A percentile compares a stretch with the other conserved stretches of the same genome.
Evolutionary conservation across 352 stramenopile genomes (phyloP).

Genomic region (Pythium vanterpoolii): DNA sequence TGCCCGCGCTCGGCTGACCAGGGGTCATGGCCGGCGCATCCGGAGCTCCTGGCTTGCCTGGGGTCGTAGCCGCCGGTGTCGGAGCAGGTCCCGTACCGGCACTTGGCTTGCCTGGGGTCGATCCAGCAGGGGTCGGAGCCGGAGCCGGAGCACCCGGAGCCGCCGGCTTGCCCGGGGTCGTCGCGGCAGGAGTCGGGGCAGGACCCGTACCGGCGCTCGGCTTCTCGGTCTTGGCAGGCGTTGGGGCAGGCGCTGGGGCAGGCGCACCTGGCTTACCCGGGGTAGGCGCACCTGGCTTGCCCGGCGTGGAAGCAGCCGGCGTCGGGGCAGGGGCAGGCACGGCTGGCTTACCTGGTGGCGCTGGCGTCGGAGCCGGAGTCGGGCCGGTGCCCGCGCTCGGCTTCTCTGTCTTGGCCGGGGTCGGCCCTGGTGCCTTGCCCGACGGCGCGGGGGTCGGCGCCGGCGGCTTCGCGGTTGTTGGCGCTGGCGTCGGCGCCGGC

Average conservation of each 20-base stretch:
- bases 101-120: not conserved
- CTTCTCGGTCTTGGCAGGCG: not conserved
- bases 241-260: not conserved
- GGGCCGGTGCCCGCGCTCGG: not conserved
- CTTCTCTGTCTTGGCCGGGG: not conserved
- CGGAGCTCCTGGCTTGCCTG: not conserved
- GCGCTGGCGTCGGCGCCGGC: constrained; percentile 2
- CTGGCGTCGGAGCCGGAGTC: constrained; percentile 2
- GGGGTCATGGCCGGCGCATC: not conserved
- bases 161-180: not conserved
- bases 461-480: not conserved
- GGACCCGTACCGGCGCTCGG: not conserved
- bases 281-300: constrained; percentile 6
- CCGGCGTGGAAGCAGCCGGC: not conserved
- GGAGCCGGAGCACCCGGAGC: not conserved
- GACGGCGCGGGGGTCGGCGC: not conserved
- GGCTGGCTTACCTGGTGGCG: not conserved
- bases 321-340: constrained; percentile 3
- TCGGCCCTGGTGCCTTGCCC: constrained; percentile 5
- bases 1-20: not conserved
- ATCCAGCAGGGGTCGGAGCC: too few species aligned
- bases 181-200: not conserved
- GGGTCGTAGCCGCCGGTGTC: not conserved
- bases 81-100: not conserved
- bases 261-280: not conserved